Conservation (phyloP, 2,329 filamentous ascomycete genomes). For the Penicillium verrucosum region DNA sequence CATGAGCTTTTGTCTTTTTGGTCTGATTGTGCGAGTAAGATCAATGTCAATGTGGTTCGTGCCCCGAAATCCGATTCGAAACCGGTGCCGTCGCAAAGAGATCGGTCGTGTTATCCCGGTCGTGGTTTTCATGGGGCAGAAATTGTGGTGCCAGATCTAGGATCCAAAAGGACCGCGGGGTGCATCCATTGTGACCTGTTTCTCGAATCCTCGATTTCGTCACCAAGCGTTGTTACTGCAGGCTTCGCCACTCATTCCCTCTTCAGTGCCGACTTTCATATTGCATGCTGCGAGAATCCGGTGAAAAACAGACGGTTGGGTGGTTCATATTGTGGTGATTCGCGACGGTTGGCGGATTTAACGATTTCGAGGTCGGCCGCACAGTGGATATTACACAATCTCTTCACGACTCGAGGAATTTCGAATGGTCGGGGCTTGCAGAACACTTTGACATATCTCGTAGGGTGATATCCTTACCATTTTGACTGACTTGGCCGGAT, state of each 20-base stretch:
- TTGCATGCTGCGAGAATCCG: background rate
- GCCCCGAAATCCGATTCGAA: conserved; percentile 12
- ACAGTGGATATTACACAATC: conserved; percentile 16
- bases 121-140: background rate
- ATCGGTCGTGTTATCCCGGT: background rate
- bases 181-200: background rate
- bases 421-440: conserved; percentile 24
- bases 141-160: background rate
- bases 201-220: background rate
- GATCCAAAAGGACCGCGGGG: background rate
- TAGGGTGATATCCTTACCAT: conserved; percentile 40
- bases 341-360: conserved; percentile 14
- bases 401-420: conserved; percentile 15
- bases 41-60: conserved; percentile 6
- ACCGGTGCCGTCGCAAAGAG: conserved; percentile 5
- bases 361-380: conserved; percentile 20
- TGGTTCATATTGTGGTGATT: background rate
- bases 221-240: background rate
- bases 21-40: background rate
- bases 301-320: background rate
- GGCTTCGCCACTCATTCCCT: background rate
- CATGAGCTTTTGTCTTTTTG: conserved; percentile 24
- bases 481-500: conserved; percentile 49
- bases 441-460: conserved; percentile 20
- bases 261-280: background rate